Evolutionary conservation across 352 stramenopile genomes (phyloP).

Genomic region (Phytophthora multivora): DNA sequence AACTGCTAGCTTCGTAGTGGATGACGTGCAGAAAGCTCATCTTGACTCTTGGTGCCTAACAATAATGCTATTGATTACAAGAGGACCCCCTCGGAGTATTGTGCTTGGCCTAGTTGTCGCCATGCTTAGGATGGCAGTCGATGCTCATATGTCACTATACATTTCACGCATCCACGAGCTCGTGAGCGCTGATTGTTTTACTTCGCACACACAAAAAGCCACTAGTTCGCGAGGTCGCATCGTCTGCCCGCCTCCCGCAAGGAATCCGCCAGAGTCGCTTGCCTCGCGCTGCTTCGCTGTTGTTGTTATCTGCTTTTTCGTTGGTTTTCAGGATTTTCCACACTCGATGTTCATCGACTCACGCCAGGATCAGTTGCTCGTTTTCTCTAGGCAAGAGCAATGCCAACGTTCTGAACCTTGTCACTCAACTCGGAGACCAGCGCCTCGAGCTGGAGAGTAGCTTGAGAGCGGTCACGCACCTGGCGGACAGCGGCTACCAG

Average conservation of each 20-base stretch:
- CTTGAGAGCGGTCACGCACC: conserved; percentile 65
- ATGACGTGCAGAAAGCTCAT: conserved; percentile 5
- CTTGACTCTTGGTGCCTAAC: conserved; percentile 1
- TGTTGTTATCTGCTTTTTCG: conserved; percentile 33
- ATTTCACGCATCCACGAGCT: conserved; percentile 35
- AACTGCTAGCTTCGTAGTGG: conserved; percentile 36
- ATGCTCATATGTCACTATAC: conserved; percentile 32
- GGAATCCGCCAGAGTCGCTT: conserved; percentile 5
- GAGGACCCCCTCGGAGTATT: conserved; percentile 17
- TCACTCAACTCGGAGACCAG: conserved; percentile 72
- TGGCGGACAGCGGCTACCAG: conserved; percentile 58
- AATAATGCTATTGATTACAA: conserved; percentile 24
- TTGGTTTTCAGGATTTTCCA: conserved; percentile 21
- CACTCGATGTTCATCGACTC: not conserved
- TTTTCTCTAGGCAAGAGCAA: conserved; percentile 51
- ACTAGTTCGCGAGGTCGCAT: conserved; percentile 25
- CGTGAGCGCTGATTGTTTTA: conserved; percentile 34
- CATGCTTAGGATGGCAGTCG: conserved; percentile 9
- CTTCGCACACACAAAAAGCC: conserved; percentile 34
- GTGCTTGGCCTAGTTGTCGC: conserved; percentile 15
- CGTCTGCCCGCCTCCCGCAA: conserved; percentile 7
- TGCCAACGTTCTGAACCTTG: conserved; percentile 68
- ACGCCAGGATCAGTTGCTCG: conserved; percentile 4
- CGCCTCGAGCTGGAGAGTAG: conserved; percentile 59
- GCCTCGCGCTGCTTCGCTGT: conserved; percentile 19